phyloP scores from a whole-genome alignment of 225 moss, liverwort and hornwort genomes.

The Pseudoscleropodium purum region DNA sequence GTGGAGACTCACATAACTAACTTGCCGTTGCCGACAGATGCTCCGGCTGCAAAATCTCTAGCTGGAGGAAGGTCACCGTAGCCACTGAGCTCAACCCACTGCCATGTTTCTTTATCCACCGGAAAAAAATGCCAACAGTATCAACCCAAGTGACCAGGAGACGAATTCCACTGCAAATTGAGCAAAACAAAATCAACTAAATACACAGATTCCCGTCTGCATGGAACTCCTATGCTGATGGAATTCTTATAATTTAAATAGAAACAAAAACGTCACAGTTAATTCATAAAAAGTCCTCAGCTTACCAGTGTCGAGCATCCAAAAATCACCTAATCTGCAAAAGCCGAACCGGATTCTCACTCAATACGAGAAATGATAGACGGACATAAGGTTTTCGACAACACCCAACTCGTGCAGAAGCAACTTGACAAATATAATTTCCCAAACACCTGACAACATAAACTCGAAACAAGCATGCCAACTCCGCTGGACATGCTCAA shows the following conservation, averaged over 20 bases:
- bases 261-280: neutral
- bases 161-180: neutral
- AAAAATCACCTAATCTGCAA: slow-evolving; percentile 92
- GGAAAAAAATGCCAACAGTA: neutral
- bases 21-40: slow-evolving; percentile 89
- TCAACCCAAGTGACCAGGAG: slow-evolving; percentile 1
- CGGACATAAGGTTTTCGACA: neutral
- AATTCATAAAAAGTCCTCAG: neutral
- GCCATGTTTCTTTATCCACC: slow-evolving; percentile 71
- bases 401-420: neutral
- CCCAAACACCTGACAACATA: neutral
- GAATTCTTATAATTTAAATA: neutral
- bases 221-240: neutral
- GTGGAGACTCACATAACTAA: slow-evolving; percentile 79
- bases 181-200: neutral
- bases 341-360: slow-evolving; percentile 45
- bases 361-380: slow-evolving; percentile 23
- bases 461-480: neutral
- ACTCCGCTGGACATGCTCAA: neutral
- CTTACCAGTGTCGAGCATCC: slow-evolving; percentile 98
- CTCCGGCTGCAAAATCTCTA: slow-evolving; percentile 97
- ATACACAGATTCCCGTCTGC: neutral
- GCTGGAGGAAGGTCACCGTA: slow-evolving; percentile 94
- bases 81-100: slow-evolving; percentile 92
- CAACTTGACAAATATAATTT: neutral